Base-by-base conservation (phyloP, 805 yeast genomes). In the Saccharomycopsis microspora region DNA sequence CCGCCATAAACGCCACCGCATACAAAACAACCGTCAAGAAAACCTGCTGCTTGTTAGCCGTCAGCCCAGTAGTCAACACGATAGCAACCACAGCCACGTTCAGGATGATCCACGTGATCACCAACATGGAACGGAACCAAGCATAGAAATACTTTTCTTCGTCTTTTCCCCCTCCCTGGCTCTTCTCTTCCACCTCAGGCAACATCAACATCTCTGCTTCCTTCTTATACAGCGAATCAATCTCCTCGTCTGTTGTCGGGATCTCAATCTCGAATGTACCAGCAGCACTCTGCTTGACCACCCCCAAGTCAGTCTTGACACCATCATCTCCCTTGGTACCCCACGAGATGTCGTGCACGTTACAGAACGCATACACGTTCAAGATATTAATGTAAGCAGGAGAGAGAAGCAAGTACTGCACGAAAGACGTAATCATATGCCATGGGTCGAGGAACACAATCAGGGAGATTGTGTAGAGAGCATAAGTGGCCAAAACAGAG, bases 281-380 rank as follows among this genome's bases (percentile, higher is more conserved):
- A 48, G 74, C 78, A 46, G 70, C 74, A 38, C 74, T 71, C 3
- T 85, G 72, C 57, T 82, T 85, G 29, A 95, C 96, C 41, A 82
- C 51, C 28, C 55, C 97, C 57, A 93, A 71, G 75, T 52, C 55
- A 4, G 95, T 65, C 69, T 76, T 60, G 69, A 78, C 60, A 42
- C 78, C 73, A 7, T 78, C 78, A 44, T 81, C 86, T 43, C 95
- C 96, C 63, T 89, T 88, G 3, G 96, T 90, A 62, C 97, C 97
- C 97, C 97, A 90, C 3, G 96, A 85, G 44, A 90, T 81, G 69
- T 90, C 98, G 63, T 90, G 96, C 51, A 90, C 82, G 64, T 90
- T 90, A 68, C 97, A 89, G 63, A 90, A 89, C 3, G 97, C 95
- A 64, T 90, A 90, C 52, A 90, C 90, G 64, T 87, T 88, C 60